Evolutionary conservation across 768 basidiomycete species (phyloP).

Genomic region (Tephrocybe sp.): DNA sequence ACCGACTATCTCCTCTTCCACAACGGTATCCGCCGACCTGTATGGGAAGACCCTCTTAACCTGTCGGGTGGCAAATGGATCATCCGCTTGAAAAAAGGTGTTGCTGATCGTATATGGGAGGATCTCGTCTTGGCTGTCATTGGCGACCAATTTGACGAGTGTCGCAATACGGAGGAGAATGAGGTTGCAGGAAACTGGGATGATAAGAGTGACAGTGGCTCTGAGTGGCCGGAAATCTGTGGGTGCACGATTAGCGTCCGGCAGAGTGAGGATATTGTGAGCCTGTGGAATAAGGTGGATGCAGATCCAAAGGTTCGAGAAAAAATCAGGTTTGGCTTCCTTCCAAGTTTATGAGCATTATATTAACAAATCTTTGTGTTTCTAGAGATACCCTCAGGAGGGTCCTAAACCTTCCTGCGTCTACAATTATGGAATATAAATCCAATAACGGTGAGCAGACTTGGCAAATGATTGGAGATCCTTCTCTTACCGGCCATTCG

Average conservation of each 20-base stretch:
- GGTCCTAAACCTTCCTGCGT: slow-evolving; percentile 71
- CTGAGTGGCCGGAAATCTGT: slow-evolving; percentile 80
- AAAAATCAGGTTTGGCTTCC: slow-evolving; percentile 65
- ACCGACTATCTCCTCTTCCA: slow-evolving; percentile 96
- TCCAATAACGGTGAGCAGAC: slow-evolving; percentile 73
- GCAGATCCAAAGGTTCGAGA: slow-evolving; percentile 73
- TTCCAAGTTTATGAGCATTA: not conserved
- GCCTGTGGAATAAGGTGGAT: slow-evolving; percentile 88
- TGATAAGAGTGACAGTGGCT: slow-evolving; percentile 32
- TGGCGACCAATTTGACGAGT: slow-evolving; percentile 86
- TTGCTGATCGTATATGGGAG: slow-evolving; percentile 91
- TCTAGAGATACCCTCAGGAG: slow-evolving; percentile 74
- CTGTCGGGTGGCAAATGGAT: slow-evolving; percentile 92
- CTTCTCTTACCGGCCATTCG: not conserved
- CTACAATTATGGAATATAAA: slow-evolving; percentile 92
- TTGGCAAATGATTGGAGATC: not conserved
- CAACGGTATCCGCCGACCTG: slow-evolving; percentile 77
- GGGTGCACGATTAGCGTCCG: slow-evolving; percentile 94
- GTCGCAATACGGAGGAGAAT: slow-evolving; percentile 35
- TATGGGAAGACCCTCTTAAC: slow-evolving; percentile 96
- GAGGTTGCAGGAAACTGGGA: slow-evolving; percentile 30
- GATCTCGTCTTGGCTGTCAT: slow-evolving; percentile 82
- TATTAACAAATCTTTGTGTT: not conserved
- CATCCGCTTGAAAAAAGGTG: slow-evolving; percentile 85
- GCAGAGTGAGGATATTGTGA: slow-evolving; percentile 91